Base-by-base conservation (phyloP, 768 basidiomycete species). In the Termitomyces sp. region DNA sequence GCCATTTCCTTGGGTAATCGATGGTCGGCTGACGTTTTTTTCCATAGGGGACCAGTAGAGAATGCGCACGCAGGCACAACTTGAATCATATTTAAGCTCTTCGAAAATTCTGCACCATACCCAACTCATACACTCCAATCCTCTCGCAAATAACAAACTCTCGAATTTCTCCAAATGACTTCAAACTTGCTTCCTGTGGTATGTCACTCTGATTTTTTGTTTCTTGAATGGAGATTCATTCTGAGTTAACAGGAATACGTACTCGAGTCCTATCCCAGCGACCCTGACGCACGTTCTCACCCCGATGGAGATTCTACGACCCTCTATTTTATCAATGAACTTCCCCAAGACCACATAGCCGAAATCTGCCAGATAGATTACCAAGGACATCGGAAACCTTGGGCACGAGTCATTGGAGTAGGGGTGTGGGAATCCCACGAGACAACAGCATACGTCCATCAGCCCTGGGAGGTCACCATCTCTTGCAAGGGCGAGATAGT, bases 381-480 rank as follows among this genome's bases (percentile, higher is more conserved):
- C 4, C 10, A 41, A 19, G 38, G 38, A 50, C 35, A 23, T 17
- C 35, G 33, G 7, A 26, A 8, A 17, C 3, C 0, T 12, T 0
- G 1, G 19, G 12, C 15, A 11, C 2, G 0, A 12, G 33, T 9
- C 14, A 38, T 15, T 17, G 14, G 2, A 1, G 1, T 12, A 26
- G 21, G 6, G 1, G 15, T 28, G 3, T 5, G 1, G 4, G 1
- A 9, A 17, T n/a, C 2, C 26, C 4, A 3, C 10, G 17, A 5
- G 11, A 7, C 1, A 2, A 3, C 17, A 33, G 53, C 60, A 1
- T 35, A 49, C 28, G 47, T 58, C 30, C 45, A 43, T 28, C 53
- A 58, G 15, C 54, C 54, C n/a, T 61, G 57, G 60, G 57, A 55
- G 37, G 60, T 58, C 7, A 8, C 28, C 3, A 17, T 58, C 38